Evolutionary conservation across 2,329 filamentous ascomycete genomes (phyloP).

Genomic region (Dendrostoma leiphaemia): DNA sequence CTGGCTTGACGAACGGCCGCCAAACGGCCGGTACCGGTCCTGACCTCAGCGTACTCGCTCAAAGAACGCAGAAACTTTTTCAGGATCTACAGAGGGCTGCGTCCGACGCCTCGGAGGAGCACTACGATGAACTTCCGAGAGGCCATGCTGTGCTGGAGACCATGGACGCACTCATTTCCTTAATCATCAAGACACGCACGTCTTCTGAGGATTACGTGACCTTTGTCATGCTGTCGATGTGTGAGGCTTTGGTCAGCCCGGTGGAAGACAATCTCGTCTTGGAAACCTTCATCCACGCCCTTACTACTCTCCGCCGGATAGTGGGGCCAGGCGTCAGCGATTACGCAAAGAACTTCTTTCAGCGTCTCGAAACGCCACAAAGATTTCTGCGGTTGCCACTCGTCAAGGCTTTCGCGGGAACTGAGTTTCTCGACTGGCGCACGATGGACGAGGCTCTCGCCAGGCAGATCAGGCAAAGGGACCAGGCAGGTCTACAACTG

Average conservation of each 20-base stretch:
- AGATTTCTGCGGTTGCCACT: constrained; percentile 57
- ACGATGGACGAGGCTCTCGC: constrained; percentile 71
- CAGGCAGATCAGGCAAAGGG: constrained; percentile 68
- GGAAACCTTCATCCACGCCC: constrained; percentile 61
- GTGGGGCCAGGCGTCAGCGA: constrained; percentile 52
- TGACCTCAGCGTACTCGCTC: constrained; percentile 51
- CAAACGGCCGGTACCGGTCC: constrained; percentile 34
- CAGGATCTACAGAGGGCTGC: constrained; percentile 55
- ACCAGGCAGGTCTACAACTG: constrained; percentile 72
- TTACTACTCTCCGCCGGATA: constrained; percentile 61
- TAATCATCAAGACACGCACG: constrained; percentile 63
- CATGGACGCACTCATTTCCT: constrained; percentile 59
- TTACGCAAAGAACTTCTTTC: constrained; percentile 55
- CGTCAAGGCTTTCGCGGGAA: constrained; percentile 55
- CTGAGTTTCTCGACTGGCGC: constrained; percentile 61
- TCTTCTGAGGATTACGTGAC: constrained; percentile 59
- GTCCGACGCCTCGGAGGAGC: constrained; percentile 53
- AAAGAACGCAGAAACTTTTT: constrained; percentile 57
- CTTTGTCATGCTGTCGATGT: constrained; percentile 60
- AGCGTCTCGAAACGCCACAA: constrained; percentile 50
- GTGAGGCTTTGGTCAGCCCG: constrained; percentile 52
- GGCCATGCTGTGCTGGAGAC: constrained; percentile 57
- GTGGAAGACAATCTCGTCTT: constrained; percentile 55
- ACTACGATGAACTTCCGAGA: constrained; percentile 56
- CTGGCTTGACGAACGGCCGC: constrained; percentile 50